Percentiles rank a stretch among this genome's conserved stretches.
Conservation (phyloP, 768 basidiomycete species). For the Hysterangium stoloniferum region DNA sequence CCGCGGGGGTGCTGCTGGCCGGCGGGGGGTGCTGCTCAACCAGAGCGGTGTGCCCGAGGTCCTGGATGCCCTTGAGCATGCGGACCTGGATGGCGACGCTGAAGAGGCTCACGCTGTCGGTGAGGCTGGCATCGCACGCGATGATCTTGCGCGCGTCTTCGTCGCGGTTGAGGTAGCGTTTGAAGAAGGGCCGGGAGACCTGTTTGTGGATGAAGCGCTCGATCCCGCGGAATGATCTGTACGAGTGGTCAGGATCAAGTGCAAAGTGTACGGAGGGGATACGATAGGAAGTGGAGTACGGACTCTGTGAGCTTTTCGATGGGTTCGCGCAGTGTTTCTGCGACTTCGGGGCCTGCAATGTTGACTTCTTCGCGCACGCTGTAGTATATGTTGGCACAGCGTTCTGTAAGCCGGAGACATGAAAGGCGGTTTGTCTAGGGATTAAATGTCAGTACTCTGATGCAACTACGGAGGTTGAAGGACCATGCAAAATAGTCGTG, state of each 20-base stretch:
- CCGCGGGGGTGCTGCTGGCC: background rate
- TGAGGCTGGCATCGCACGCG: constrained; percentile 43
- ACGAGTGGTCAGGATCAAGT: background rate
- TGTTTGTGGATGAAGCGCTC: constrained; percentile 50
- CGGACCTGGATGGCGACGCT: constrained; percentile 45
- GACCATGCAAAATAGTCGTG: too few species aligned
- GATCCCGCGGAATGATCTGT: constrained; percentile 38
- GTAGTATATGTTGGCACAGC: constrained; percentile 62
- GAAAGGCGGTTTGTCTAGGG: constrained; percentile 64
- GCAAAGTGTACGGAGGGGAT: background rate
- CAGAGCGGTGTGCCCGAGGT: background rate
- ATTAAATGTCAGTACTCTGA: too few species aligned
- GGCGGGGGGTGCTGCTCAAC: background rate
- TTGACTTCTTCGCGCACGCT: constrained; percentile 54
- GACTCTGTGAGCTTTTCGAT: constrained; percentile 44
- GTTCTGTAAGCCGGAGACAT: constrained; percentile 63
- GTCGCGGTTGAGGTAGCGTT: constrained; percentile 68
- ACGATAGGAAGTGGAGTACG: constrained; percentile 20
- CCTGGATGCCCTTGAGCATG: constrained; percentile 44
- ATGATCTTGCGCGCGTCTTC: constrained; percentile 51
- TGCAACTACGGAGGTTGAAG: too few species aligned
- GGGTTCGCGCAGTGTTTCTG: constrained; percentile 42
- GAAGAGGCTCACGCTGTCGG: constrained; percentile 51
- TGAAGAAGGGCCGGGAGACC: constrained; percentile 61
- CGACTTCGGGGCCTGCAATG: constrained; percentile 47